Base-by-base conservation (phyloP, 2,329 filamentous ascomycete genomes). In the Emydomyces testavorans region DNA sequence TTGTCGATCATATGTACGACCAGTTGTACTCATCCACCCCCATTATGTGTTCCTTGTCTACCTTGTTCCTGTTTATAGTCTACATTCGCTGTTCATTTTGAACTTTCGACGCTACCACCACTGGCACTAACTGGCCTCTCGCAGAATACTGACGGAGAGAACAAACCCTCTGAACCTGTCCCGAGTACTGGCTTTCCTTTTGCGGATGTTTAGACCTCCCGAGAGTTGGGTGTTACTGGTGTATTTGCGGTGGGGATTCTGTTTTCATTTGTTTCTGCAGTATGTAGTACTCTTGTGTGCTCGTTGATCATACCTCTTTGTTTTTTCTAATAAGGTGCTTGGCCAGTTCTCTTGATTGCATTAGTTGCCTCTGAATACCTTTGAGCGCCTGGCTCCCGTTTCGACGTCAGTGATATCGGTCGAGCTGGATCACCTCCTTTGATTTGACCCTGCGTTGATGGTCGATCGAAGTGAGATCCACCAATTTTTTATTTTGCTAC, bases 71-170 rank as follows among this genome's bases (percentile, higher is more conserved):
- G 6, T 48, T 43, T 43, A 6, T 29, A 16, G 2, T 16, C 28
- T 21, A 10, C 29, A 18, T 46, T 46, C n/a, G 16, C n/a, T 15
- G 28, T 37, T 37, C 31, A 15, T 21, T 28, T 43, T 29, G 32
- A 23, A 24, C 23, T 50, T 23, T 38, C 28, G 13, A 8, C 35
- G 8, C 21, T 52, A 42, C 42, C 49, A 50, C 49, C 49, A 50
- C 43, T 35, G 43, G 49, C 49, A 48, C 49, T 50, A 50, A 50
- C 49, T 44, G 35, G 42, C 41, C 48, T 46, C 28, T 43, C 24
- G 31, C 49, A 50, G 49, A 50, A 50, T 50, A 47, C 29, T 50
- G 24, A 50, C 41, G 36, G 34, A 46, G 15, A 53, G 46, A 47
- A 48, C 28, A 32, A 34, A 16, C 35, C 29, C n/a, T n/a, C 24